These are phyloP conservation scores for Pythium apleroticum DNA, from an alignment of 352 stramenopile genomes.

Conservation along the genomic window DNA sequence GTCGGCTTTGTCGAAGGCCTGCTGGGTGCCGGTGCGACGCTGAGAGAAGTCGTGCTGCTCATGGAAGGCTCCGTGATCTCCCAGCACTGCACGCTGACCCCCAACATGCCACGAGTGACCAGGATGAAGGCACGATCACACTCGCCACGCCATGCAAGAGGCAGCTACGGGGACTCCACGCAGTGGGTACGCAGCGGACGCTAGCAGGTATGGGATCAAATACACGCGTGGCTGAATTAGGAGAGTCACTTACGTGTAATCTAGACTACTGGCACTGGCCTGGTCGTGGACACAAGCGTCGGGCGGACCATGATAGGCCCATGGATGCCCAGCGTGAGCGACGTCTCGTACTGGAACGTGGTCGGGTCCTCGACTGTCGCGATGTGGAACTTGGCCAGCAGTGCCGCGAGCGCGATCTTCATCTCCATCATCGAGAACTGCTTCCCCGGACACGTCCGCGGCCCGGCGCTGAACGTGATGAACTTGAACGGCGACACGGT, in stretches of 20 bases:
- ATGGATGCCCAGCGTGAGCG: constrained; percentile 1
- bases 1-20: constrained; percentile 20
- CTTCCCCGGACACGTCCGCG: constrained; percentile 56
- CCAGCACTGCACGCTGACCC: constrained; percentile 14
- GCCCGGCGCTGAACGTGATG: constrained; percentile 58
- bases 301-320: neutral
- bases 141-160: too few species aligned
- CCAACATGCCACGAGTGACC: neutral
- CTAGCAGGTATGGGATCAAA: neutral
- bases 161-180: too few species aligned
- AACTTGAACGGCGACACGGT: constrained; percentile 60
- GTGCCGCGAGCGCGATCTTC: constrained; percentile 45
- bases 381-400: constrained; percentile 45
- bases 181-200: too few species aligned
- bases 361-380: constrained; percentile 25
- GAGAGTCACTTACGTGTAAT: too few species aligned
- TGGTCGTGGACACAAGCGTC: neutral
- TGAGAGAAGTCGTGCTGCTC: constrained; percentile 15
- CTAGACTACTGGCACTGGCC: neutral
- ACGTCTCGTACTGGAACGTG: constrained; percentile 3
- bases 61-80: constrained; percentile 18
- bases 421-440: constrained; percentile 65
- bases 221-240: neutral
- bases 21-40: neutral
- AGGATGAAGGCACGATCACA: neutral